A percentile compares a stretch with the other conserved stretches of the same genome.
These are phyloP conservation scores for Exophiala phaeomuriformis DNA, from an alignment of 2,329 filamentous ascomycete species.

Conservation along the genomic window DNA sequence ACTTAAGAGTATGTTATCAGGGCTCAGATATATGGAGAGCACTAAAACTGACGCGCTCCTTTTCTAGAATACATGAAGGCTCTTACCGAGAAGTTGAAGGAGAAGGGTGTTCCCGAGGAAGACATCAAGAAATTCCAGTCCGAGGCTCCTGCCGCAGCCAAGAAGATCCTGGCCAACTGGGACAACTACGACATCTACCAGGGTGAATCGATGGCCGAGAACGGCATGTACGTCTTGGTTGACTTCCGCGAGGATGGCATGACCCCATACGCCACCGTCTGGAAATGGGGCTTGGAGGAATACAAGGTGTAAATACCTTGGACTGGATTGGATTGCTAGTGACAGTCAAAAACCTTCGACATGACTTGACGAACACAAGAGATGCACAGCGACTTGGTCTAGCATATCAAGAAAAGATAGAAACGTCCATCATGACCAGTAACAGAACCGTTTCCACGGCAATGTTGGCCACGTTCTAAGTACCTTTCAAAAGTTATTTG, in stretches of 20 bases:
- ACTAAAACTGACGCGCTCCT: not conserved
- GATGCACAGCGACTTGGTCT: slow-evolving; percentile 7
- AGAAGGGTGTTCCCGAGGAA: slow-evolving; percentile 54
- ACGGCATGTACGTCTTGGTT: slow-evolving; percentile 69
- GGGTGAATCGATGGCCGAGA: slow-evolving; percentile 84
- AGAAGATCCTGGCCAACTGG: slow-evolving; percentile 81
- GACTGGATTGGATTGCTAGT: not conserved
- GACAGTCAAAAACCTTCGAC: not conserved
- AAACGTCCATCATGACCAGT: not conserved
- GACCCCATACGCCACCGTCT: slow-evolving; percentile 82
- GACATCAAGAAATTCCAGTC: slow-evolving; percentile 72
- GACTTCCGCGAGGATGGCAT: slow-evolving; percentile 86
- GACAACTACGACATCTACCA: slow-evolving; percentile 95
- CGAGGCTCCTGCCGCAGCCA: slow-evolving; percentile 65
- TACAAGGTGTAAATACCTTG: slow-evolving; percentile 72
- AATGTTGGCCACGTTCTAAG: not conserved
- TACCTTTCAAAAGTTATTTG: too few relatives aligned
- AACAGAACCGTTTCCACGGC: not conserved
- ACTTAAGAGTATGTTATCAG: slow-evolving; percentile 64
- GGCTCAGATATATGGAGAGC: not conserved
- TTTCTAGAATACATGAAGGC: slow-evolving; percentile 78
- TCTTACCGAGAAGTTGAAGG: slow-evolving; percentile 64
- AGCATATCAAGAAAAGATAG: slow-evolving; percentile 10
- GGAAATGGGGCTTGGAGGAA: slow-evolving; percentile 87
- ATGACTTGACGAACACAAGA: slow-evolving; percentile 8